These are phyloP conservation scores for Poa pratensis DNA, from an alignment of 176 grass and related monocot genomes.

Conservation along the genomic window DNA sequence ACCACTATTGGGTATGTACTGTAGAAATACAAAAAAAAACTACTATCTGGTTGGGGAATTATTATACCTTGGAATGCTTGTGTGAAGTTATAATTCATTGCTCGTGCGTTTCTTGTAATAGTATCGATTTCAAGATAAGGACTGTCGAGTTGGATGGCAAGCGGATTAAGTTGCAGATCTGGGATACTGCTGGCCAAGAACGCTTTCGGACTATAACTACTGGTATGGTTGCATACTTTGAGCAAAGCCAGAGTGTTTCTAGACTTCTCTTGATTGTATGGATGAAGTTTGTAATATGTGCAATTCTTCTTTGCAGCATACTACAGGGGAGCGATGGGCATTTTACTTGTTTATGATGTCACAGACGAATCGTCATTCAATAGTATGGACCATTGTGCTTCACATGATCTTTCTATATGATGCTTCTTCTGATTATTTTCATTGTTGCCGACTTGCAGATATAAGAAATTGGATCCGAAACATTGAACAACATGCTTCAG, in stretches of 20 bases:
- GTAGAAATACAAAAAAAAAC: too few relatives aligned
- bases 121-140: slow-evolving; percentile 79
- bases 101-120: slow-evolving; percentile 29
- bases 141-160: slow-evolving; percentile 73
- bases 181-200: slow-evolving; percentile 79
- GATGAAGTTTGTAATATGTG: slow-evolving; percentile 6
- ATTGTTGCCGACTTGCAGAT: slow-evolving; percentile 46
- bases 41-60: too few relatives aligned
- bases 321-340: slow-evolving; percentile 76
- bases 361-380: slow-evolving; percentile 73
- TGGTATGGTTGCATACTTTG: slow-evolving; percentile 45
- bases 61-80: background rate
- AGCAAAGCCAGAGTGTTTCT: background rate
- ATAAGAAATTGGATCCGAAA: slow-evolving; percentile 83
- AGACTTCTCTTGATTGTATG: background rate
- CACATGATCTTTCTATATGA: background rate
- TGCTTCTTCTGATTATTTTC: slow-evolving; percentile 18
- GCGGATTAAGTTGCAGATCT: slow-evolving; percentile 77
- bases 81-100: background rate
- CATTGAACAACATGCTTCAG: slow-evolving; percentile 75
- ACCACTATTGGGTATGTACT: slow-evolving; percentile 66
- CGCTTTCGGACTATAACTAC: slow-evolving; percentile 77
- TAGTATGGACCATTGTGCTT: slow-evolving; percentile 46
- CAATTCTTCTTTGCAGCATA: slow-evolving; percentile 63
- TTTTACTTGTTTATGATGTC: slow-evolving; percentile 83